These are phyloP conservation scores for Fagopyrum tataricum DNA, from an alignment of 148 eudicot species.

Conservation along the genomic window DNA sequence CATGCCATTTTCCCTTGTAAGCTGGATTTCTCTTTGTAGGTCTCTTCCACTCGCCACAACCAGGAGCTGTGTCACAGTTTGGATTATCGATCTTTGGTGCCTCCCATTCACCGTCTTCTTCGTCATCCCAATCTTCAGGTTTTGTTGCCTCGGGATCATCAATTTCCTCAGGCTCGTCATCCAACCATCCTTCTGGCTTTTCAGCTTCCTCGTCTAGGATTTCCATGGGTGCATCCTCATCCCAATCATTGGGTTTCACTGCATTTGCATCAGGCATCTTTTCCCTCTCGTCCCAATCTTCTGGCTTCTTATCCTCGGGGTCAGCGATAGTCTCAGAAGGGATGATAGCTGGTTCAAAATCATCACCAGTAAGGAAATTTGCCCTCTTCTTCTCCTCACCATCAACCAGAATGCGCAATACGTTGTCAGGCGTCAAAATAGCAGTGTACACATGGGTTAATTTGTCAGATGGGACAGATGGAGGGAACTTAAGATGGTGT, in stretches of 20 bases:
- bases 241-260: constrained; percentile 90
- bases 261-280: constrained; percentile 70
- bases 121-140: constrained; percentile 98
- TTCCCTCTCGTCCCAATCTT: constrained; percentile 92
- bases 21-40: constrained; percentile 80
- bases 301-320: constrained; percentile 87
- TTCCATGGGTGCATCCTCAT: constrained; percentile 96
- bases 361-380: constrained; percentile 62
- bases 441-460: constrained; percentile 77
- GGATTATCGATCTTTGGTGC: constrained; percentile 92
- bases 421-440: constrained; percentile 66
- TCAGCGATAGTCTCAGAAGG: constrained; percentile 80
- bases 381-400: constrained; percentile 94
- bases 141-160: constrained; percentile 92
- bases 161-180: constrained; percentile 86
- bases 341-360: constrained; percentile 72
- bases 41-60: constrained; percentile 95
- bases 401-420: constrained; percentile 58
- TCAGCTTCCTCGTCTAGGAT: constrained; percentile 83
- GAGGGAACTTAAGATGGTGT: constrained; percentile 86
- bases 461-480: constrained; percentile 89
- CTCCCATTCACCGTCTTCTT: constrained; percentile 98
- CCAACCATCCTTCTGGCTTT: constrained; percentile 98
- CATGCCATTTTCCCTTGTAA: constrained; percentile 89
- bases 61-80: constrained; percentile 77